phyloP scores from a whole-genome alignment of 768 basidiomycete genomes.

The Kwoniella bestiolae region DNA sequence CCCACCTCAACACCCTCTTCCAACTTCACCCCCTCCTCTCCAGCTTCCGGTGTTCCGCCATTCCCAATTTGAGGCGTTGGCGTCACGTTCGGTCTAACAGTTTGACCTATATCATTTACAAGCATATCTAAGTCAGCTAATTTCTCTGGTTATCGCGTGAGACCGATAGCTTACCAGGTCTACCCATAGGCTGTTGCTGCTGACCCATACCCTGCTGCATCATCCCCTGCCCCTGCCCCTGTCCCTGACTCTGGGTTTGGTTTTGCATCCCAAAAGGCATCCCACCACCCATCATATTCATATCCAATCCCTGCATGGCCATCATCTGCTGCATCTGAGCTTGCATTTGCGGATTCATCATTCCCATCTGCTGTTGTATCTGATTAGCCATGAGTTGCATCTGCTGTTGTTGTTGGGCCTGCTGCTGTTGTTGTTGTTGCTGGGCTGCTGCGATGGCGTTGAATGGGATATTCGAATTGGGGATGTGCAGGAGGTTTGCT shows the following conservation, averaged over 20 bases:
- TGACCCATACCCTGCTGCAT: background rate
- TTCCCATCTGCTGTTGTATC: conserved; percentile 39
- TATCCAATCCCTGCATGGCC: conserved; percentile 71
- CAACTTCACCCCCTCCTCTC: conserved; percentile 38
- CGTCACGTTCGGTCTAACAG: conserved; percentile 15
- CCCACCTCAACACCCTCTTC: conserved; percentile 39
- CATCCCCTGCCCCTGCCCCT: conserved; percentile 4
- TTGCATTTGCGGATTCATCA: conserved; percentile 74
- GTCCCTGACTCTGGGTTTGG: conserved; percentile 29
- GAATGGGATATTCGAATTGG: conserved; percentile 11
- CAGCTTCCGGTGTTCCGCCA: background rate
- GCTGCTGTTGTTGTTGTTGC: conserved; percentile 11
- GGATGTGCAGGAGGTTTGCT: conserved; percentile 24
- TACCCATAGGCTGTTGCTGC: background rate
- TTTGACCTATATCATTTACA: background rate
- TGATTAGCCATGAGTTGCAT: conserved; percentile 64
- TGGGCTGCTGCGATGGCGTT: conserved; percentile 10
- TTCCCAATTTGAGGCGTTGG: conserved; percentile 11
- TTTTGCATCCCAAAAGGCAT: conserved; percentile 2
- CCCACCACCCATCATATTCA: conserved; percentile 60
- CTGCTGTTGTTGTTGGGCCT: conserved; percentile 18
- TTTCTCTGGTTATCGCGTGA: background rate
- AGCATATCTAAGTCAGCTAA: background rate
- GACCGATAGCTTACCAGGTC: background rate
- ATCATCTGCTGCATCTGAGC: conserved; percentile 59